phyloP scores from a whole-genome alignment of 129 eudicot species.

The Centrapalus pauciflorus region DNA sequence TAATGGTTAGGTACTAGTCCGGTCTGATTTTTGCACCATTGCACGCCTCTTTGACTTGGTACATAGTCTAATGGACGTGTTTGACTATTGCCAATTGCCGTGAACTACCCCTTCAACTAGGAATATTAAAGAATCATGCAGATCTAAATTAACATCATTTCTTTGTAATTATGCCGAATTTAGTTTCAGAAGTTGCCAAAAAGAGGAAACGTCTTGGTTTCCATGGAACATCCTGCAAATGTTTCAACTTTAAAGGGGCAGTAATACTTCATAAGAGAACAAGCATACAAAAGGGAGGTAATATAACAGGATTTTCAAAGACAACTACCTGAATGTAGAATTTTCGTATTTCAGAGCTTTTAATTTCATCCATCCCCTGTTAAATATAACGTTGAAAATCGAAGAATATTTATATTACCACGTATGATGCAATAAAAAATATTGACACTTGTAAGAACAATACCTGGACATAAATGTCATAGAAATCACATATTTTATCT shows the following conservation, averaged over 20 bases:
- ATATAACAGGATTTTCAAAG: background rate
- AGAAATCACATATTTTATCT: constrained; percentile 30
- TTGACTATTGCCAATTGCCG: too few species aligned
- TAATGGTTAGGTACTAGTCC: too few species aligned
- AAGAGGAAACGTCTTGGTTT: too few species aligned
- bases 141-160: too few species aligned
- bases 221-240: background rate
- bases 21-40: too few species aligned
- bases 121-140: too few species aligned
- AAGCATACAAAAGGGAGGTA: background rate
- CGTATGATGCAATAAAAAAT: background rate
- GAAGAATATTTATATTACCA: background rate
- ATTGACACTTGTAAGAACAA: background rate
- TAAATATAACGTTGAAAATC: background rate
- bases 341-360: constrained; percentile 21
- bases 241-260: background rate
- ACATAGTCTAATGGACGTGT: background rate
- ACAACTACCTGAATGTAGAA: constrained; percentile 23
- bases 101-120: too few species aligned
- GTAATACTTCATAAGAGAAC: background rate
- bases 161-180: too few species aligned
- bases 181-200: too few species aligned
- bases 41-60: background rate
- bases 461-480: constrained; percentile 26
- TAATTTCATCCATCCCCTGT: constrained; percentile 12